These are phyloP conservation scores for Asterophora parasitica DNA, from an alignment of 768 basidiomycete species.

Conservation along the genomic window DNA sequence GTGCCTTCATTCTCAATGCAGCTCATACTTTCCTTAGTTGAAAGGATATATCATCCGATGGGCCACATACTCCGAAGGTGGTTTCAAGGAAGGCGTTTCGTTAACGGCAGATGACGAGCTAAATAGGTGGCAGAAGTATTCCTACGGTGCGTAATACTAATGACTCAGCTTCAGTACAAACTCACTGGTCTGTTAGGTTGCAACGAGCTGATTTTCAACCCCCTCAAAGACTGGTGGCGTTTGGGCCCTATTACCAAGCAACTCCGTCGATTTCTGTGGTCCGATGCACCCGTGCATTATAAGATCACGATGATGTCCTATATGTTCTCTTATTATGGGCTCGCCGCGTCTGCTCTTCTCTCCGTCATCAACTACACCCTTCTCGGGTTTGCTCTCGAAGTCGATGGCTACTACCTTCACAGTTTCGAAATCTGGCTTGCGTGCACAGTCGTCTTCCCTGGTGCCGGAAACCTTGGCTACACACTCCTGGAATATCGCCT, in stretches of 20 bases:
- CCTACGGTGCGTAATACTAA: slow-evolving; percentile 47
- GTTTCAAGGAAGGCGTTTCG: slow-evolving; percentile 89
- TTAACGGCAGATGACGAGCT: slow-evolving; percentile 88
- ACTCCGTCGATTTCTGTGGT: slow-evolving; percentile 74
- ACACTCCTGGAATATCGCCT: slow-evolving; percentile 68
- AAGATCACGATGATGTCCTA: slow-evolving; percentile 77
- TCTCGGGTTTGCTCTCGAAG: slow-evolving; percentile 53
- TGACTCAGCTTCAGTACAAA: neutral
- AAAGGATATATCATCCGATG: slow-evolving; percentile 75
- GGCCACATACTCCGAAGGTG: slow-evolving; percentile 82
- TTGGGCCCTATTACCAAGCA: slow-evolving; percentile 82
- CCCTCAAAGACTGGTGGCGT: slow-evolving; percentile 70
- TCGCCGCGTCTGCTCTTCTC: slow-evolving; percentile 58
- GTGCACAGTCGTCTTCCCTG: slow-evolving; percentile 66
- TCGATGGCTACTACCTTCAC: slow-evolving; percentile 70
- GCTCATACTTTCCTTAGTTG: slow-evolving; percentile 24
- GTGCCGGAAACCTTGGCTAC: slow-evolving; percentile 62
- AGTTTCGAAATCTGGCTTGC: slow-evolving; percentile 74
- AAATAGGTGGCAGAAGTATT: slow-evolving; percentile 89
- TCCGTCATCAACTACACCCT: slow-evolving; percentile 69
- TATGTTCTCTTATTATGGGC: slow-evolving; percentile 61
- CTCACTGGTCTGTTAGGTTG: slow-evolving; percentile 39
- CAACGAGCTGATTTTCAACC: slow-evolving; percentile 83
- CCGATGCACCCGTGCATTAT: slow-evolving; percentile 72
- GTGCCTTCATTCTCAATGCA: neutral